Evolutionary conservation across 139 green algal species (phyloP).

Genomic region (Astrephomene gubernaculifera): DNA sequence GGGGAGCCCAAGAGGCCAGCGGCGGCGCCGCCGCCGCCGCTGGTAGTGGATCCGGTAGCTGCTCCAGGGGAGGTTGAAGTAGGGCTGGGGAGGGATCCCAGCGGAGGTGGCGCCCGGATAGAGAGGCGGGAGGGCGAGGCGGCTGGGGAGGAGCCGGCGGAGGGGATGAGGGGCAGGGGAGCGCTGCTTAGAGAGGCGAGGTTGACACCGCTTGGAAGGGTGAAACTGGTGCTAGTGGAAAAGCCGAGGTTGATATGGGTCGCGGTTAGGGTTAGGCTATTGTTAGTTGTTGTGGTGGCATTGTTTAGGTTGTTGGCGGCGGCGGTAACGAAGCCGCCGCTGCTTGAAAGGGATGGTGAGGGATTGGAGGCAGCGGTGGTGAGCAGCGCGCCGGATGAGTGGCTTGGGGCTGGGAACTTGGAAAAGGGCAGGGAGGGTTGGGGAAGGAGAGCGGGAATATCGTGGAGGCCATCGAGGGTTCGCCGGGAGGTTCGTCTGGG

Average conservation of each 20-base stretch:
- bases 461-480: constrained; percentile 11
- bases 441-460: not conserved
- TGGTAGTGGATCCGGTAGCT: not conserved
- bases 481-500: constrained; percentile 5
- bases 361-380: not conserved
- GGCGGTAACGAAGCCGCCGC: too few relatives aligned
- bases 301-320: not conserved
- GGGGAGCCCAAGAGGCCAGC: too few relatives aligned
- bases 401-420: constrained; percentile 2
- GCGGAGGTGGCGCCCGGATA: not conserved
- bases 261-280: too few relatives aligned
- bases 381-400: too few relatives aligned
- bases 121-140: not conserved
- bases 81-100: not conserved
- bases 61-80: not conserved
- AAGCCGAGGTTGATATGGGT: too few relatives aligned
- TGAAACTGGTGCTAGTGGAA: too few relatives aligned
- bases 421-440: not conserved
- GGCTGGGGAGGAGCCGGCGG: not conserved
- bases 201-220: too few relatives aligned
- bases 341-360: not conserved
- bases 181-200: not conserved
- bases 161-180: not conserved
- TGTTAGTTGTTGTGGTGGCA: not conserved
- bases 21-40: not conserved